A percentile compares a stretch with the other conserved stretches of the same genome.
phyloP scores from a whole-genome alignment of 768 basidiomycete species.

The Mycena haematopus region DNA sequence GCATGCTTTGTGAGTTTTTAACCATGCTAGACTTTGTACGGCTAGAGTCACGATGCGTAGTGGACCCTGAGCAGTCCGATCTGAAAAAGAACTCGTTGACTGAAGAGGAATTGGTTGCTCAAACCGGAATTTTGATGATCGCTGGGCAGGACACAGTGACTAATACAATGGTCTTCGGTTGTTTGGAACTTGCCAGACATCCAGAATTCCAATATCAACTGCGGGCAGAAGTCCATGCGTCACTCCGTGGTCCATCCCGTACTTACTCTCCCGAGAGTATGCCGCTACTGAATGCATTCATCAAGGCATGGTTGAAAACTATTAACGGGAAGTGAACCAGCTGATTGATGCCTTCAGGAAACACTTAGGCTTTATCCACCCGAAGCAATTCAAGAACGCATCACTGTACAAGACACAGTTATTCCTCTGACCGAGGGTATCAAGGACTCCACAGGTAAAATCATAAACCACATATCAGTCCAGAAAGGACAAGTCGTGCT shows the following conservation, averaged over 20 bases:
- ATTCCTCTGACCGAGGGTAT: constrained; percentile 19
- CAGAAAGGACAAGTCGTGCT: constrained; percentile 22
- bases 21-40: neutral
- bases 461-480: constrained; percentile 5
- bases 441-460: neutral
- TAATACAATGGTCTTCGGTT: constrained; percentile 19
- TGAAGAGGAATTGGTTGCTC: constrained; percentile 8
- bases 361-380: constrained; percentile 22
- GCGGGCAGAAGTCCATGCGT: constrained; percentile 18
- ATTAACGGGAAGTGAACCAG: neutral
- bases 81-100: constrained; percentile 4
- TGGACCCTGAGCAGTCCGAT: constrained; percentile 4
- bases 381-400: constrained; percentile 15
- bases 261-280: constrained; percentile 9
- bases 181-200: constrained; percentile 15
- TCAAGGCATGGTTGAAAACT: constrained; percentile 14
- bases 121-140: constrained; percentile 14
- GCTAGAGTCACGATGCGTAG: constrained; percentile 1
- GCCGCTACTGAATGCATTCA: constrained; percentile 23
- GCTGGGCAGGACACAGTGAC: constrained; percentile 20
- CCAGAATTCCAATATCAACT: constrained; percentile 18
- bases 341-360: constrained; percentile 13
- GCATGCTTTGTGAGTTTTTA: constrained; percentile 13
- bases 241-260: neutral
- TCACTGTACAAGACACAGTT: constrained; percentile 14